Evolutionary conservation across 768 basidiomycete genomes (phyloP).

Genomic region (Boletales sp.): DNA sequence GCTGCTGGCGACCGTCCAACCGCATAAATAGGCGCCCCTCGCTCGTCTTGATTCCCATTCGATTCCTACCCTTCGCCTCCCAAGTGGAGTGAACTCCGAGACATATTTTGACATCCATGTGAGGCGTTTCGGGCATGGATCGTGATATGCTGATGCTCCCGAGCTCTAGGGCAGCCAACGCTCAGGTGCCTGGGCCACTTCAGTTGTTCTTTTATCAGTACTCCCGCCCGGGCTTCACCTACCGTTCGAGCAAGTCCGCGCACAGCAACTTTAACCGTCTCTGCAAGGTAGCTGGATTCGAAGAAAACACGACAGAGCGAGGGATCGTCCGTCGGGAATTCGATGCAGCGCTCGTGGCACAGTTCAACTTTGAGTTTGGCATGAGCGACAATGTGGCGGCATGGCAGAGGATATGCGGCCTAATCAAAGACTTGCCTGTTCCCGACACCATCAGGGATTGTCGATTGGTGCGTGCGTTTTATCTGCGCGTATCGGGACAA

Average conservation of each 20-base stretch:
- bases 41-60: too few species aligned
- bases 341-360: conserved; percentile 17
- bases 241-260: conserved; percentile 10
- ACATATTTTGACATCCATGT: too few species aligned
- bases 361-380: conserved; percentile 27
- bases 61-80: too few species aligned
- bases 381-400: conserved; percentile 12
- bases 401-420: conserved; percentile 25
- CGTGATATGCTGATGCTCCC: neutral
- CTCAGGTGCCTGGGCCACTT: conserved; percentile 11
- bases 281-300: conserved; percentile 2
- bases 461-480: conserved; percentile 8
- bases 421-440: conserved; percentile 19
- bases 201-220: conserved; percentile 23
- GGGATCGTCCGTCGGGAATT: neutral
- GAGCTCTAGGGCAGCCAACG: conserved; percentile 4
- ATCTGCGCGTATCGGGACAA: too few species aligned
- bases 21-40: too few species aligned
- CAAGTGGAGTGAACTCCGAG: too few species aligned
- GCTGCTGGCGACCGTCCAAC: too few species aligned
- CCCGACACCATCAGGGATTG: conserved; percentile 17
- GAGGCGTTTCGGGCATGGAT: too few species aligned
- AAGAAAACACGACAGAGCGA: neutral
- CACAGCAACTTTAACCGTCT: conserved; percentile 20
- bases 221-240: conserved; percentile 12